A percentile compares a stretch with the other conserved stretches of the same genome.
phyloP scores from a whole-genome alignment of 306 rosid species.

The Cicer pinnatifidum region DNA sequence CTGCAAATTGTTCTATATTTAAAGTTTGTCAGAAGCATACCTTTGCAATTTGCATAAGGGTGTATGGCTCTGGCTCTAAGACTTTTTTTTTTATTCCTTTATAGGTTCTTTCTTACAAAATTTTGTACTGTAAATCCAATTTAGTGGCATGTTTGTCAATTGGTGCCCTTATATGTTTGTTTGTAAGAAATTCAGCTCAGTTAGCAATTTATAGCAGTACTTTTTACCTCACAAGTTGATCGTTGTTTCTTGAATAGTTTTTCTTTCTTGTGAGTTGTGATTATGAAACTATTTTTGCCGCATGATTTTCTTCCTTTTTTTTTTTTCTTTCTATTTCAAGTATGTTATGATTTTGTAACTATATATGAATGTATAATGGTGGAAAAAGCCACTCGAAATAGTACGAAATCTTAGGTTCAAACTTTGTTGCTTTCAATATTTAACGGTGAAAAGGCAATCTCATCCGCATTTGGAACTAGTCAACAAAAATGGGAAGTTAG shows the following conservation, averaged over 20 bases:
- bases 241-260: constrained; percentile 10
- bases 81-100: constrained; percentile 19
- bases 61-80: constrained; percentile 38
- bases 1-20: constrained; percentile 32
- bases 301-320: background rate
- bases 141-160: constrained; percentile 39
- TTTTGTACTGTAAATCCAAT: constrained; percentile 44
- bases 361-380: background rate
- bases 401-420: too few species aligned
- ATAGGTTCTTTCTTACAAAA: constrained; percentile 41
- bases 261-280: background rate
- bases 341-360: background rate
- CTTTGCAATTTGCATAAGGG: constrained; percentile 40
- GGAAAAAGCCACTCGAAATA: too few species aligned
- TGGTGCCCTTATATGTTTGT: constrained; percentile 33
- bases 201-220: constrained; percentile 39
- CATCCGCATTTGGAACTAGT: too few species aligned
- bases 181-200: constrained; percentile 43
- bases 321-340: background rate
- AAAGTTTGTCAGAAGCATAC: constrained; percentile 27
- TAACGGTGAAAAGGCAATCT: too few species aligned
- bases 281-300: background rate
- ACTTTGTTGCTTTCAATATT: too few species aligned
- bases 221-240: constrained; percentile 32
- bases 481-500: too few species aligned